Base-by-base conservation (phyloP, 2,329 filamentous ascomycete species). In the Ophiostoma piceae region DNA sequence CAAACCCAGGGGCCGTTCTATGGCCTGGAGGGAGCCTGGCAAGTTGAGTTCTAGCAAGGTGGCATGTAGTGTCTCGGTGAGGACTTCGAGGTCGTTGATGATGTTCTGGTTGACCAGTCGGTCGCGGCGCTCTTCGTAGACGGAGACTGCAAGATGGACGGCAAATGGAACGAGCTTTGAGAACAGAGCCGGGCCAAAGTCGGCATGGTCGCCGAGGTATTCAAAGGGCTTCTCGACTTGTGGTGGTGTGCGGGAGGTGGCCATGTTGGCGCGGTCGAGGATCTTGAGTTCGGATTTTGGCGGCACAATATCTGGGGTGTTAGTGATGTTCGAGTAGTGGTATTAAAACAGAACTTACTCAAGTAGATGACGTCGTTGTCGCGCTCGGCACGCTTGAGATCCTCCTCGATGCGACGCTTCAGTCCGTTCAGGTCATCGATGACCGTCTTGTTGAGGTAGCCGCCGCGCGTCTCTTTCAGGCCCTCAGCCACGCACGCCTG, bases 341-440 rank as follows among this genome's bases (percentile, higher is more conserved):
- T 37, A 37, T 11, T 14, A 2, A 9, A 1, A 7, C 0, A 1
- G 5, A 35, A 26, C 62, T n/a, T 22, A 65, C 62, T 65, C 39
- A 98, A 82, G 77, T 97, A 99, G 19, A 99, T 97, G 75, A 96
- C 84, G 77, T 99, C 94, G 74, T 99, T 99, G 77, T 99, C 95
- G 78, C 92, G 96, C 78, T 98, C 94, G 0, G 94, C 94, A 66
- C 94, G 85, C 79, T 96, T 97, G 74, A 99, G 76, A 74, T 97
- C 93, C 74, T 97, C 94, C 43, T 90, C 86, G 0, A 97, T 90
- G 72, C 90, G 89, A 71, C 84, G 89, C 81, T 96, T 97, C 71
- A 99, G 79, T 0, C 88, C 90, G 69, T 92, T 90, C 37, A 99
- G 81, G 77, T 98, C 95, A 1, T 90, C 90, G 2, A 92, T 81